A percentile compares a stretch with the other conserved stretches of the same genome.
Evolutionary conservation across 1,284 basidiomycete genomes (phyloP).

Genomic region (Apiotrichum porosum): DNA sequence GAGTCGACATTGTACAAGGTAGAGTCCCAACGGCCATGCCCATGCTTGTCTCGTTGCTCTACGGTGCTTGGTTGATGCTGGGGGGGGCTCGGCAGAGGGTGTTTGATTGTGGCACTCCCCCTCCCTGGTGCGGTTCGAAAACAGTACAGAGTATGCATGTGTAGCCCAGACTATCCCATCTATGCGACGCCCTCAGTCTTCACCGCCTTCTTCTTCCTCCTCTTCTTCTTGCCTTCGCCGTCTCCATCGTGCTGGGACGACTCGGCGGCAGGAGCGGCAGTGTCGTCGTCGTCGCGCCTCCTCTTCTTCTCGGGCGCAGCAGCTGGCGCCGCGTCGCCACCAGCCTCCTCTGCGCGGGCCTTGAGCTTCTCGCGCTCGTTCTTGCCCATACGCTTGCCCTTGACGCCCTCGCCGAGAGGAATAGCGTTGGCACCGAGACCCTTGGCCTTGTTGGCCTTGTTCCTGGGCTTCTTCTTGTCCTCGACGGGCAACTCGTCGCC

Average conservation of each 20-base stretch:
- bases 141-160: too few relatives aligned
- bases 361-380: slow-evolving; percentile 44
- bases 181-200: too few relatives aligned
- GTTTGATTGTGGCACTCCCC: too few relatives aligned
- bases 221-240: slow-evolving; percentile 11
- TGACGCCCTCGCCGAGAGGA: slow-evolving; percentile 9
- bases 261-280: neutral
- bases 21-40: too few relatives aligned
- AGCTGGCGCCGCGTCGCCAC: neutral
- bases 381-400: slow-evolving; percentile 50
- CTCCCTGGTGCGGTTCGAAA: too few relatives aligned
- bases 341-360: neutral
- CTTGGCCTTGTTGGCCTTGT: neutral
- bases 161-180: too few relatives aligned
- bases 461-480: slow-evolving; percentile 6
- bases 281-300: slow-evolving; percentile 6
- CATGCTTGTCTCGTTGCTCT: too few relatives aligned
- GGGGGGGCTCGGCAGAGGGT: too few relatives aligned
- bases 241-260: neutral
- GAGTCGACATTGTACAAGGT: too few relatives aligned
- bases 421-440: slow-evolving; percentile 12
- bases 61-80: too few relatives aligned
- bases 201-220: slow-evolving; percentile 22
- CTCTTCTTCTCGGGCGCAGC: slow-evolving; percentile 8
- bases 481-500: slow-evolving; percentile 47